Conservation (phyloP, 2,329 filamentous ascomycete genomes). For the Sporothrix pallida region DNA sequence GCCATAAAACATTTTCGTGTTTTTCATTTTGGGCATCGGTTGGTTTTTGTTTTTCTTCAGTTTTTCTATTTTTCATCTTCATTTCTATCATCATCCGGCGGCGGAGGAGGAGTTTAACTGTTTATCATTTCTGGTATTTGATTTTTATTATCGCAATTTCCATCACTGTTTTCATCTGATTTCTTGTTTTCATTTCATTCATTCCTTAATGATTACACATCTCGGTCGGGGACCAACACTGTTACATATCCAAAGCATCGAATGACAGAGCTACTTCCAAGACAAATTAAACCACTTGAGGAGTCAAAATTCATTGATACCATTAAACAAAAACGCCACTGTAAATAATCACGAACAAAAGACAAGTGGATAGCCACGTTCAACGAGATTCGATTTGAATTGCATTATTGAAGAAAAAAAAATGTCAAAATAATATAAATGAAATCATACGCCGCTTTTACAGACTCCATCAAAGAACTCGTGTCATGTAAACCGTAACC, state of each 20-base stretch:
- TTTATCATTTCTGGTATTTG: not conserved
- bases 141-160: not conserved
- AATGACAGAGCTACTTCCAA: not conserved
- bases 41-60: not conserved
- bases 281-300: not conserved
- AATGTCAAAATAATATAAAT: not conserved
- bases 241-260: not conserved
- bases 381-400: not conserved
- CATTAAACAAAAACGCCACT: not conserved
- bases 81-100: not conserved
- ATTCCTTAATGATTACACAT: not conserved
- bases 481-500: not conserved
- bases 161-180: not conserved
- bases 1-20: not conserved
- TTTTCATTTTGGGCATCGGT: not conserved
- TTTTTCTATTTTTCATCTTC: not conserved
- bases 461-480: not conserved
- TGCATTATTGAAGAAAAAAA: not conserved
- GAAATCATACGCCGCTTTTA: not conserved
- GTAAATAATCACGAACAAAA: not conserved
- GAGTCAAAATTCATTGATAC: not conserved
- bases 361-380: too few species aligned
- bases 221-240: not conserved
- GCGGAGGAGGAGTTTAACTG: not conserved
- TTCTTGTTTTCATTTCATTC: not conserved